These are phyloP conservation scores for Clavariopsis aquatica DNA, from an alignment of 495 filamentous ascomycete genomes.

Conservation along the genomic window DNA sequence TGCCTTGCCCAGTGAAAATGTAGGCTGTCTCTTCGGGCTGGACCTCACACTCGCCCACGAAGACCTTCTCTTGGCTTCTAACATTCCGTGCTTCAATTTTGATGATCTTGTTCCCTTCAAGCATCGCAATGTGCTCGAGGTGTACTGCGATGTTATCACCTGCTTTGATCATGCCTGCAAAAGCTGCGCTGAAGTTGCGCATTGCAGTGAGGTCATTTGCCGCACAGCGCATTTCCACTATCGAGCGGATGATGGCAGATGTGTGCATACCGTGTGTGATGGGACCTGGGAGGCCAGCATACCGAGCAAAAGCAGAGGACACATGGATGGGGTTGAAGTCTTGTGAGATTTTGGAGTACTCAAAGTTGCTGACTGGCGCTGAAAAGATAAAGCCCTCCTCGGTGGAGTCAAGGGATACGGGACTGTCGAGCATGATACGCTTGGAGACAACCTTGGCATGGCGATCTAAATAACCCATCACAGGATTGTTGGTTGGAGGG, in stretches of 20 bases:
- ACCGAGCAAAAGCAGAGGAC: constrained; percentile 40
- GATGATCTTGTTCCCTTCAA: constrained; percentile 44
- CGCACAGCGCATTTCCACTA: constrained; percentile 21
- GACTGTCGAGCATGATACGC: constrained; percentile 24
- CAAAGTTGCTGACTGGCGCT: constrained; percentile 27
- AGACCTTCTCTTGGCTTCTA: constrained; percentile 40
- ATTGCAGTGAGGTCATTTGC: constrained; percentile 30
- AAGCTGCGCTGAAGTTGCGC: constrained; percentile 39
- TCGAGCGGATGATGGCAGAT: constrained; percentile 29
- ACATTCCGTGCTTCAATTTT: constrained; percentile 39
- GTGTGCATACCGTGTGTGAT: constrained; percentile 49
- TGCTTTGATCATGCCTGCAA: constrained; percentile 47
- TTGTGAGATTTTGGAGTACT: constrained; percentile 42
- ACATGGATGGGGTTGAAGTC: constrained; percentile 49
- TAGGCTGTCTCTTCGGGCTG: constrained; percentile 48
- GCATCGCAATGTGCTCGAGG: constrained; percentile 46
- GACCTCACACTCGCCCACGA: constrained; percentile 45
- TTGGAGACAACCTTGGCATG: constrained; percentile 23
- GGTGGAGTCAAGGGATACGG: not conserved
- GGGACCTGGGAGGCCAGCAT: constrained; percentile 42
- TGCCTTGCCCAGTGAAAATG: constrained; percentile 52
- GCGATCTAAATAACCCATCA: constrained; percentile 44
- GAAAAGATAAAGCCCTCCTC: constrained; percentile 35
- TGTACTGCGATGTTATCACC: constrained; percentile 43
- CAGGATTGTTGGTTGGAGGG: constrained; percentile 38